phyloP scores from a whole-genome alignment of 1,284 basidiomycete genomes.

The Ustilago trichophora region DNA sequence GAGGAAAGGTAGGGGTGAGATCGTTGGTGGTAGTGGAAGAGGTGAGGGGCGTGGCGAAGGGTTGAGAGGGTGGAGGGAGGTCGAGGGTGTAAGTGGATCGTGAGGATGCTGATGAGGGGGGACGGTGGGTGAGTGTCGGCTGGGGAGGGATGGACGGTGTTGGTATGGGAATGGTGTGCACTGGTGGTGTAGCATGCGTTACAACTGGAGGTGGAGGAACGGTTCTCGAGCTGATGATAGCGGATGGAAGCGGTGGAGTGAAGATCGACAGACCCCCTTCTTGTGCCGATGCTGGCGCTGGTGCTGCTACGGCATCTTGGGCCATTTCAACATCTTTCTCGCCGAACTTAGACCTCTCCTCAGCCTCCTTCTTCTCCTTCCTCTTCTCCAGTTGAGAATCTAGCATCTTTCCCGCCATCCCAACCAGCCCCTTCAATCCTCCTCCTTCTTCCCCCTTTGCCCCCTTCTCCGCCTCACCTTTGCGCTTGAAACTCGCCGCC shows the following conservation, averaged over 20 bases:
- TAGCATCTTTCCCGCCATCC: neutral
- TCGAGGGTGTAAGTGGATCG: constrained; percentile 10
- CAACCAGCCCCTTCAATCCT: neutral
- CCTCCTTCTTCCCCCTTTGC: neutral
- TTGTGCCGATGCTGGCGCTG: neutral
- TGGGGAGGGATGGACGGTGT: neutral
- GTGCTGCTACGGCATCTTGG: neutral
- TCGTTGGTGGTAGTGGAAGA: neutral
- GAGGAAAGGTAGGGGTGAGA: neutral
- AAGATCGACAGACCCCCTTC: constrained; percentile 7
- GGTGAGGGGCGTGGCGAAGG: neutral
- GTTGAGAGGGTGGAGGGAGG: neutral
- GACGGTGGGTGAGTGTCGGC: neutral
- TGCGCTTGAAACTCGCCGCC: neutral
- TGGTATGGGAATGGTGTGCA: too few species aligned
- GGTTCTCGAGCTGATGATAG: constrained; percentile 5
- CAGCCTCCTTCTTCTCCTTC: neutral
- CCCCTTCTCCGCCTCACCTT: neutral
- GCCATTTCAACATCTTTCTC: neutral
- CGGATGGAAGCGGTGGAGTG: constrained; percentile 17
- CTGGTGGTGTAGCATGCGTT: too few species aligned
- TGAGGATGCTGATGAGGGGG: neutral
- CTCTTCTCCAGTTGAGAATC: neutral
- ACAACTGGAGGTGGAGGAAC: neutral
- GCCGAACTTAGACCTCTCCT: neutral